Evolutionary conservation across 2,329 filamentous ascomycete genomes (phyloP), one percentile per base, ranked within the genome.

Genomic region (Aspergillus flavus): DNA sequence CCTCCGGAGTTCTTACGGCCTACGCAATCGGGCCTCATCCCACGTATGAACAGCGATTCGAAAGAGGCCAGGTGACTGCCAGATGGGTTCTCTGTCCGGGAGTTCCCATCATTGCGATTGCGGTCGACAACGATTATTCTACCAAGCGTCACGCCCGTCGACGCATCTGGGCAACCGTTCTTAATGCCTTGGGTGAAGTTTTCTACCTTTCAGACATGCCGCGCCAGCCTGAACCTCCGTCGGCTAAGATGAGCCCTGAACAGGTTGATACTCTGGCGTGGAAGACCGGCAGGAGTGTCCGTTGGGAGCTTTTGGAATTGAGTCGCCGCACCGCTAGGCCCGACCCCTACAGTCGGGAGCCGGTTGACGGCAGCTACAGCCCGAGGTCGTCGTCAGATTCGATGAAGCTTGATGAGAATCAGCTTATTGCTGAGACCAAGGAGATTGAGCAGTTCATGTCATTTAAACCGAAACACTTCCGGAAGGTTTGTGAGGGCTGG

Each of bases 121-220:
- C 87, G 52, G 86, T 97, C 7, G 95, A 99, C 71, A 93, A 97
- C 32, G 87, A 87, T 58, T 95, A 93, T 76, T 94, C 85, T 56
- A 77, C 84, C 30, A 89, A 88, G 69, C 89, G 94, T 34, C 89
- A 89, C 73, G 81, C 85, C 4, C 82, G 89, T 57, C 86, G 87
- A 14, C 89, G 94, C 32, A 86, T 95, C 14, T 98, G 93, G 93
- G 93, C 92, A n/a, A 90, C 94, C 48, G 92, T 88, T n/a, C 79
- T 99, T 58, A 99, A 99, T 75, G 94, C 95, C 0, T 82, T 99
- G 10, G 95, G 95, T 1, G 95, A 99, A 76, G 82, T 97, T 0
- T 98, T 90, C 76, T 97, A 94, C 69, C 82, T 98, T 1, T 90
- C 86, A 1, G 88, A 92, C 56, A 83, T 89, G 7, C 93, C 92